Evolutionary conservation across 2,329 filamentous ascomycete species (phyloP).

Genomic region (Seiridium cupressi): DNA sequence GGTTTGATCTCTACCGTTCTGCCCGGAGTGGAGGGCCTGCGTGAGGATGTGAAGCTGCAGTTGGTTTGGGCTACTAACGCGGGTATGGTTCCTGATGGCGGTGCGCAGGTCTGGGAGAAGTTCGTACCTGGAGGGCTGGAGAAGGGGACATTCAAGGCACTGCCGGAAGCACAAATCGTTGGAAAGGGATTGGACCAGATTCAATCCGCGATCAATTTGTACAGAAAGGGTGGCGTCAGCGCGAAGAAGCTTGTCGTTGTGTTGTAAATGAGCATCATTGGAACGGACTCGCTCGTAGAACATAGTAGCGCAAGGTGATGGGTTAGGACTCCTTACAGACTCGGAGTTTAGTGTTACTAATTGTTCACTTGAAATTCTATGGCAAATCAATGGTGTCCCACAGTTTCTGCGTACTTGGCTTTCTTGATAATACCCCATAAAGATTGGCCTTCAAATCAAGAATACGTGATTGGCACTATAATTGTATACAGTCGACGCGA

Average conservation of each 20-base stretch:
- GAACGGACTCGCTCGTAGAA: background rate
- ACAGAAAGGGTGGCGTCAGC: constrained; percentile 11
- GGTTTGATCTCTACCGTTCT: background rate
- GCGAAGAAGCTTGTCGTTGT: constrained; percentile 13
- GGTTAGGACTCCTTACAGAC: too few species aligned
- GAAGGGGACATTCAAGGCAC: background rate
- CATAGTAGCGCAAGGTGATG: background rate
- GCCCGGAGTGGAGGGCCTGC: background rate
- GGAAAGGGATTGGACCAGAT: background rate
- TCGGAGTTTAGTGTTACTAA: too few species aligned
- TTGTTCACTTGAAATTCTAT: too few species aligned
- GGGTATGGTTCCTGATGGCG: background rate
- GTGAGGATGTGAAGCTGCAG: background rate
- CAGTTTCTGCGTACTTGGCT: too few species aligned
- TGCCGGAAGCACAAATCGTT: background rate
- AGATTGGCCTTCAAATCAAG: too few species aligned
- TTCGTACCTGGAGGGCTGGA: background rate
- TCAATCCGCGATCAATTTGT: background rate
- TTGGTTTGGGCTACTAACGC: constrained; percentile 4
- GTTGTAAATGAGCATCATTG: background rate
- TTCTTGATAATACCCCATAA: too few species aligned
- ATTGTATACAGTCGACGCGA: background rate
- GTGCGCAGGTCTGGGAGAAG: background rate
- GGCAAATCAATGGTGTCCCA: too few species aligned
- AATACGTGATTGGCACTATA: too few species aligned